A percentile compares a stretch with the other conserved stretches of the same genome.
Conservation (phyloP, 129 eudicot genomes). For the Artemisia annua region DNA sequence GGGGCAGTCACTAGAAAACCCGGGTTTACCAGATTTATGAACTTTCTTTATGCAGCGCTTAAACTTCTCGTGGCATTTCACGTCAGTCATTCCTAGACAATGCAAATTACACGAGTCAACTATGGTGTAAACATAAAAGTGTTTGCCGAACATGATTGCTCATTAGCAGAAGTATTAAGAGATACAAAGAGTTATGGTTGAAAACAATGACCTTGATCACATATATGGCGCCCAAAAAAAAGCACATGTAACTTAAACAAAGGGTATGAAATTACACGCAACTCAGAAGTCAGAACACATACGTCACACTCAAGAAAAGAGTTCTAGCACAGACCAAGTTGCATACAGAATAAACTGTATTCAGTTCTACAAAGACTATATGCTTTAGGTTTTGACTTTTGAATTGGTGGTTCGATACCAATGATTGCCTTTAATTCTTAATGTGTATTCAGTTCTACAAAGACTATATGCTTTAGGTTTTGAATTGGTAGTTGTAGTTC, state of each 20-base stretch:
- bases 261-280: not conserved
- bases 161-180: not conserved
- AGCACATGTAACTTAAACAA: not conserved
- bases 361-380: too few species aligned
- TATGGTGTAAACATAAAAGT: not conserved
- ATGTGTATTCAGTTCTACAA: too few species aligned
- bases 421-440: not conserved
- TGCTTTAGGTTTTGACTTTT: too few species aligned
- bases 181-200: not conserved
- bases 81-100: conserved; percentile 66
- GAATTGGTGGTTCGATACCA: not conserved
- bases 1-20: conserved; percentile 77
- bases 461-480: too few species aligned
- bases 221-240: not conserved
- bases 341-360: too few species aligned
- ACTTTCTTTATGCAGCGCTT: conserved; percentile 87
- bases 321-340: too few species aligned
- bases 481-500: too few species aligned
- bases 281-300: too few species aligned
- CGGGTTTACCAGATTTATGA: conserved; percentile 72
- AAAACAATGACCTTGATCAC: not conserved
- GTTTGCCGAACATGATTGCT: not conserved
- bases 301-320: too few species aligned
- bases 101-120: conserved; percentile 3
- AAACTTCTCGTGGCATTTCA: conserved; percentile 92